Percentiles rank a stretch among this genome's conserved stretches.
These are phyloP conservation scores for Capsicum rhomboideum DNA, from an alignment of 257 asterid genomes.

Conservation along the genomic window DNA sequence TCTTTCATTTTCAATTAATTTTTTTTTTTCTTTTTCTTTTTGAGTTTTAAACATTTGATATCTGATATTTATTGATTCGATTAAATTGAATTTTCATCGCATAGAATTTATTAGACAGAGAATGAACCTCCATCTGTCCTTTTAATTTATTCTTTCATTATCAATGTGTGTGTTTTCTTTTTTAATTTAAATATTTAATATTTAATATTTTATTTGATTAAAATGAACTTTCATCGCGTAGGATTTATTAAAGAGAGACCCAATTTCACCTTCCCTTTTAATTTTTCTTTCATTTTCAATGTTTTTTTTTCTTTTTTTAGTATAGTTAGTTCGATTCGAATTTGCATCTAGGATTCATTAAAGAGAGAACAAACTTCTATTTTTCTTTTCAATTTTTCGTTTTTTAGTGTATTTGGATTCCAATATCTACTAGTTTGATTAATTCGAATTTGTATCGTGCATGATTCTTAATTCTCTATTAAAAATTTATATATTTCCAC, in stretches of 20 bases:
- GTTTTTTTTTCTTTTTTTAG: background rate
- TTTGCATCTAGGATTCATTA: background rate
- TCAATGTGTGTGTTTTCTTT: background rate
- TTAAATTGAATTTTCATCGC: background rate
- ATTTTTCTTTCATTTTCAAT: background rate
- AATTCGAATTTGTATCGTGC: background rate
- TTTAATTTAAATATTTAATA: background rate
- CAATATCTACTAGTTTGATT: background rate
- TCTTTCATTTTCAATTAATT: constrained; percentile 41
- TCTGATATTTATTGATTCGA: background rate
- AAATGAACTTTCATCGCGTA: background rate
- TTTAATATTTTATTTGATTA: background rate
- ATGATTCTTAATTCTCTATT: background rate
- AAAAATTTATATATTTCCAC: background rate
- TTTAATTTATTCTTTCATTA: background rate
- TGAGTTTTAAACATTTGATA: background rate
- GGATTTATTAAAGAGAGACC: background rate
- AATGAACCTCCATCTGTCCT: background rate
- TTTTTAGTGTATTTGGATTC: background rate
- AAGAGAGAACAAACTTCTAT: background rate
- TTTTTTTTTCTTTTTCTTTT: constrained; percentile 4
- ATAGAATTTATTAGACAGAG: background rate
- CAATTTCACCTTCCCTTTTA: background rate
- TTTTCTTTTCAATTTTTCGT: background rate
- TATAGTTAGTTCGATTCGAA: background rate